phyloP scores from a whole-genome alignment of 306 rosid species.

The Trifolium fragiferum region DNA sequence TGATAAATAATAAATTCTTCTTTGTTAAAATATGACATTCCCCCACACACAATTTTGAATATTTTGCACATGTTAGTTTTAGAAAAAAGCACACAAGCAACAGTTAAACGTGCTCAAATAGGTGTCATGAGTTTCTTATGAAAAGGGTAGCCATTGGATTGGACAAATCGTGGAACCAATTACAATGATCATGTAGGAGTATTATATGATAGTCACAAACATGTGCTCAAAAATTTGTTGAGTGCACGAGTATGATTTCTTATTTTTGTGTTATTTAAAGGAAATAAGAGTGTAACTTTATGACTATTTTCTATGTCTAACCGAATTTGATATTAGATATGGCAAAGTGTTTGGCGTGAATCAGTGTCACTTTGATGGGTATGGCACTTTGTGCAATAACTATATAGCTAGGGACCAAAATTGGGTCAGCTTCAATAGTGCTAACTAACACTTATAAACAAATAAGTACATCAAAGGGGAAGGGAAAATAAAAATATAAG shows the following conservation, averaged over 20 bases:
- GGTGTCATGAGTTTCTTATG: constrained; percentile 9
- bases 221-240: constrained; percentile 41
- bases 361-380: constrained; percentile 46
- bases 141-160: constrained; percentile 37
- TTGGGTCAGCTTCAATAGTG: constrained; percentile 37
- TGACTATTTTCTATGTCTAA: constrained; percentile 48
- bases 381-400: constrained; percentile 47
- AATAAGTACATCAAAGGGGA: constrained; percentile 6
- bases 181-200: background rate
- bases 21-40: constrained; percentile 9
- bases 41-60: background rate
- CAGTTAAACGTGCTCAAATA: constrained; percentile 43
- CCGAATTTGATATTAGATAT: constrained; percentile 39
- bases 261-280: constrained; percentile 21
- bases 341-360: constrained; percentile 51
- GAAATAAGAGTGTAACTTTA: constrained; percentile 45
- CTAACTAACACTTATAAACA: constrained; percentile 26
- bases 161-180: constrained; percentile 27
- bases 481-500: background rate
- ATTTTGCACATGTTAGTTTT: constrained; percentile 43
- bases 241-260: constrained; percentile 47
- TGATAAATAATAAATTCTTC: background rate
- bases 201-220: background rate
- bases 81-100: constrained; percentile 27
- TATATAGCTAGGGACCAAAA: constrained; percentile 34